These are phyloP conservation scores for Syzygium aromaticum DNA, from an alignment of 345 rosid species.

Conservation along the genomic window DNA sequence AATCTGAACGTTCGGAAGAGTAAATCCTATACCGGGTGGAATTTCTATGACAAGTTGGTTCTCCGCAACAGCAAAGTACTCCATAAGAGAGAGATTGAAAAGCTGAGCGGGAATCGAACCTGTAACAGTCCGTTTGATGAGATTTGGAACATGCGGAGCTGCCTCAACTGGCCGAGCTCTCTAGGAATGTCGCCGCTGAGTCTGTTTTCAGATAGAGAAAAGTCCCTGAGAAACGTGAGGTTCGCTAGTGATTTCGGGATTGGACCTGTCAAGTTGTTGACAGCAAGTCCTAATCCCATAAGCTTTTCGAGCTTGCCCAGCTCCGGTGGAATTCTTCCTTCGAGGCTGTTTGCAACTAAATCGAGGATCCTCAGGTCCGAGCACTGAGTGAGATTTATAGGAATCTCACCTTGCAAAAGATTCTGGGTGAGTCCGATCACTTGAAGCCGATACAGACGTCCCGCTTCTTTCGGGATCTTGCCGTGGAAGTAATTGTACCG, in stretches of 20 bases:
- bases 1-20: conserved; percentile 6
- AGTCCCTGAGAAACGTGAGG: background rate
- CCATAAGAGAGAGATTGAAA: conserved; percentile 8
- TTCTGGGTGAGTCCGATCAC: background rate
- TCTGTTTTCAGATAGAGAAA: conserved; percentile 11
- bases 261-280: conserved; percentile 13
- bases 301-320: conserved; percentile 13
- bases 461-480: conserved; percentile 12
- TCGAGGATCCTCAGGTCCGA: conserved; percentile 2
- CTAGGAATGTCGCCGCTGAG: conserved; percentile 14
- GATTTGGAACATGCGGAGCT: conserved; percentile 9
- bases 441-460: conserved; percentile 7
- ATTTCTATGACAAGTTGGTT: conserved; percentile 12
- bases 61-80: background rate
- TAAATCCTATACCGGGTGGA: conserved; percentile 9
- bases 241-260: conserved; percentile 16
- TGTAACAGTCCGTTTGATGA: conserved; percentile 6
- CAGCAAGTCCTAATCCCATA: background rate
- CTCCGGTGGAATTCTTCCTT: conserved; percentile 15
- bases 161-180: conserved; percentile 6
- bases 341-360: conserved; percentile 10
- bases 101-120: conserved; percentile 18
- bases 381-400: conserved; percentile 11
- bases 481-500: conserved; percentile 11
- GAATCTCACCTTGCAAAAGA: conserved; percentile 16